Evolutionary conservation across 1,139 yeast species (phyloP), one percentile per base, ranked within the genome.

Genomic region (Candida tropicalis): DNA sequence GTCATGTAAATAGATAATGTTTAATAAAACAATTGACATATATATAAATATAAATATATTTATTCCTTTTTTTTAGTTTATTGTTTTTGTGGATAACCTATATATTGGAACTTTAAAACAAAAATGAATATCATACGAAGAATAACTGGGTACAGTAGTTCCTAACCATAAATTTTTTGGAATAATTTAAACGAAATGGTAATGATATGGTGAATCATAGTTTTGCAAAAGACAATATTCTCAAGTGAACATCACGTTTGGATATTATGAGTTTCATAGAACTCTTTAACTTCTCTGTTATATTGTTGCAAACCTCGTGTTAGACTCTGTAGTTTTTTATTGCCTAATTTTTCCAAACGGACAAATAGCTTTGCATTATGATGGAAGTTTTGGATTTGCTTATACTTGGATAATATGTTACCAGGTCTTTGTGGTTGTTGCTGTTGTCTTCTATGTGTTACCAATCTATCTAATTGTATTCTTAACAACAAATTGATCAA

Each of bases 1-100:
- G 36, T 13, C 43, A 35, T 42, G 46, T 47, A 44, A 12, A 42
- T 40, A 41, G 44, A 35, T 8, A 18, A 32, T 32, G 29, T 13
- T 15, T 12, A 20, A n/a, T n/a, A n/a, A n/a, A n/a, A 28, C 22
- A 34, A 34, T 27, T 16, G 18, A 40, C 15, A 17, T 7, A 31
- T 17, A 6, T 20, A 13, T 13, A n/a, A n/a, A n/a, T 29, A 5
- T 16, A 15, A 15, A 29, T 13, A 15, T n/a, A 29, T 13, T n/a
- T 29, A 13, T 29, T 26, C 13, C n/a, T 8, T 26, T n/a, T 6
- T 12, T 10, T 26, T 26, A 4, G 8, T 6, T 3, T 3, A 6
- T 20, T 20, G 3, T 20, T 4, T 20, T 6, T 9, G 4, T 6
- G 6, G 8, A 20, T 20, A 20, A 4, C 23, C 23, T 31, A 31